Evolutionary conservation across 192 early-diverging fungal genomes (phyloP), one percentile per base, ranked within the genome.

Genomic region (Entrophospora sp.): DNA sequence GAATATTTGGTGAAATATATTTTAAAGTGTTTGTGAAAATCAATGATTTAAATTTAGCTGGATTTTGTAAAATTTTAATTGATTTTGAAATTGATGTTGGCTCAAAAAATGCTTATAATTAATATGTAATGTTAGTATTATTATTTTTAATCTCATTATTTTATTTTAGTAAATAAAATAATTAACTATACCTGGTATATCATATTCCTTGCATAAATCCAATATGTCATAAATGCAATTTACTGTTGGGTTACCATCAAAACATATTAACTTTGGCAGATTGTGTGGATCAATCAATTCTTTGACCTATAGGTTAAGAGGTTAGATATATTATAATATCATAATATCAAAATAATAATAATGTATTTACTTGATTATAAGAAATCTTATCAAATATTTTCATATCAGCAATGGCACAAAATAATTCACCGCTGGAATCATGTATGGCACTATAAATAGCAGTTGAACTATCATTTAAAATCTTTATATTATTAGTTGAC

Each of bases 381-480:
- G 69, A 60, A 28, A 92, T 49, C 16, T 72, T 57, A 13, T 75
- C 79, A 71, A 92, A 90, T 18, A 96, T 85, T 31, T 73, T 76
- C 96, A 99, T 99, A 62, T 99, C 96, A 13, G 94, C 95, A 0
- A 97, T 89, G 2, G 91, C 96, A 8, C 80, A 73, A 0, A 93
- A 14, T 24, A 94, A 70, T 16, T 88, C 79, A 8, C 96, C 96
- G 32, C 82, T 67, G 1, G 75, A 43, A 14, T 75, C 57, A 66
- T 94, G 86, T 13, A 99, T 58, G 3, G 91, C 88, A 52, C 83
- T 94, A 73, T 95, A 96, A 1, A 87, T 77, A 0, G 88, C 94
- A 0, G 92, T 96, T 13, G 73, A 71, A 12, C 73, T 72, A 5
- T 64, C 61, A 16, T 58, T 52, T 2, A 77, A 51, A 5, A 44